These are phyloP conservation scores for Triangularia setosa DNA, from an alignment of 2,329 filamentous ascomycete genomes.

Conservation along the genomic window DNA sequence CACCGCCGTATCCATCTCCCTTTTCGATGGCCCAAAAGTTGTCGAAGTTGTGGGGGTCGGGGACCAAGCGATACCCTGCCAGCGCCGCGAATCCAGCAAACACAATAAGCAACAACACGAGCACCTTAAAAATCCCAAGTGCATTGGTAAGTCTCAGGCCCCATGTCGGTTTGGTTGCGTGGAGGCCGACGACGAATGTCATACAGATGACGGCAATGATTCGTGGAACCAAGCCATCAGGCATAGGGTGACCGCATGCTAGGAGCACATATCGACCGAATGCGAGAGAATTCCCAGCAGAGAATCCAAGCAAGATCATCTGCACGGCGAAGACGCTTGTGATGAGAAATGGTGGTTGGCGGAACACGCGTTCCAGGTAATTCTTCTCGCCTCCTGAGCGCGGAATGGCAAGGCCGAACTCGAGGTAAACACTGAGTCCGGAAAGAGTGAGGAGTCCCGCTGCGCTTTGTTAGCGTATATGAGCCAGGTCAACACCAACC, in stretches of 20 bases:
- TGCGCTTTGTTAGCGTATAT: background rate
- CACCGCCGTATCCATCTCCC: constrained; percentile 26
- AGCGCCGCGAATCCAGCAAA: constrained; percentile 57
- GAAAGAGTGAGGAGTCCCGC: constrained; percentile 50
- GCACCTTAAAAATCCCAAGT: constrained; percentile 57
- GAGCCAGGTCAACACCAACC: background rate
- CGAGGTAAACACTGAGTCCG: constrained; percentile 58
- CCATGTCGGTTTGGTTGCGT: constrained; percentile 51
- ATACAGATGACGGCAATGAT: constrained; percentile 51
- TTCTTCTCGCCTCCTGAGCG: constrained; percentile 64
- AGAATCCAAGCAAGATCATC: constrained; percentile 60
- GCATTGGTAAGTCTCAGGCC: constrained; percentile 57
- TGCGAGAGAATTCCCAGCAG: constrained; percentile 54
- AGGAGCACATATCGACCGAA: constrained; percentile 53
- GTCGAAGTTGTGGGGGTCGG: constrained; percentile 54
- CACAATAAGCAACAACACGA: constrained; percentile 58
- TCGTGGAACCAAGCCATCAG: constrained; percentile 54
- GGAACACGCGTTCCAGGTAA: constrained; percentile 60
- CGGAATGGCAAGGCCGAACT: constrained; percentile 62
- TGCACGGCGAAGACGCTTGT: constrained; percentile 57
- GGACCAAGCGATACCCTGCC: constrained; percentile 40
- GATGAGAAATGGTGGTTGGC: constrained; percentile 54
- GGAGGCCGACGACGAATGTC: constrained; percentile 51
- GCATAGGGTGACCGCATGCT: constrained; percentile 37
- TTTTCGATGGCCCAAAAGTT: constrained; percentile 47